These are phyloP conservation scores for Gossypium sturtianum DNA, from an alignment of 345 rosid genomes.

Conservation along the genomic window DNA sequence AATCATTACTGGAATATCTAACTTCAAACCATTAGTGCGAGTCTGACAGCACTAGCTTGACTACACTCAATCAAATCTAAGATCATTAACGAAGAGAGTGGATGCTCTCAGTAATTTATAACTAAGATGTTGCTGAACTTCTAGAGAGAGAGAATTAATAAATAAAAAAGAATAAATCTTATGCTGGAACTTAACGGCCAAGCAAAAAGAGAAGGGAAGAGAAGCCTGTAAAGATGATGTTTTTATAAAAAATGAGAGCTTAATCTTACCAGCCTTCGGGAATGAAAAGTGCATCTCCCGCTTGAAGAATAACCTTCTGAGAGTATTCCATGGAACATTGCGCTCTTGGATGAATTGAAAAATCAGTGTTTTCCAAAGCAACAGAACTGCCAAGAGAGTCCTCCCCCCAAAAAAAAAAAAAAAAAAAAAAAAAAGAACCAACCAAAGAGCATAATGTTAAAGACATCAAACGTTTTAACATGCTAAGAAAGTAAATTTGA, in stretches of 20 bases:
- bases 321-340: slow-evolving; percentile 42
- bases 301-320: slow-evolving; percentile 62
- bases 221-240: background rate
- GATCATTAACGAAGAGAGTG: background rate
- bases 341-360: slow-evolving; percentile 71
- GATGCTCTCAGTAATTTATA: background rate
- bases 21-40: background rate
- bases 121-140: background rate
- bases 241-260: slow-evolving; percentile 12
- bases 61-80: background rate
- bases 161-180: slow-evolving; percentile 4
- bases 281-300: slow-evolving; percentile 92
- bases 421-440: background rate
- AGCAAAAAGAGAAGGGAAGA: background rate
- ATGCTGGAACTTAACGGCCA: background rate
- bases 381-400: slow-evolving; percentile 48
- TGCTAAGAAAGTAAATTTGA: background rate
- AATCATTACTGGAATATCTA: background rate
- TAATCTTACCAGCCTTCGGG: slow-evolving; percentile 95
- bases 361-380: slow-evolving; percentile 49
- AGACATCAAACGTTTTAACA: slow-evolving; percentile 2
- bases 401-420: background rate
- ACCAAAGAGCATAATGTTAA: background rate
- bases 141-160: background rate
- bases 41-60: background rate